Evolutionary conservation across 768 basidiomycete genomes (phyloP).

Genomic region (Kwoniella shandongensis): DNA sequence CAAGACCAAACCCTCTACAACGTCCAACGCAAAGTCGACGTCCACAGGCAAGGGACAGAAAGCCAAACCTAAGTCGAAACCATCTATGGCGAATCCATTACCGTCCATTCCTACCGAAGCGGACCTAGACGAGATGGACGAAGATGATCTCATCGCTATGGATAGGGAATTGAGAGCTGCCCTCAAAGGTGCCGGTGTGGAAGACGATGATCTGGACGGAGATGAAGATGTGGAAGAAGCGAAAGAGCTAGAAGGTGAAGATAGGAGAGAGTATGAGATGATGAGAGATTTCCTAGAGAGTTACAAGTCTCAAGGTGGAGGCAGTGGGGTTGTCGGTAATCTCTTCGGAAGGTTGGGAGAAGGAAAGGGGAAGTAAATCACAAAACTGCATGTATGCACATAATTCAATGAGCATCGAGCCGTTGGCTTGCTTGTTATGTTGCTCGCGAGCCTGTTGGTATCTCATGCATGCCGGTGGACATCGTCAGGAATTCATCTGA

Average conservation of each 20-base stretch:
- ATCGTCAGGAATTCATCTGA: no score
- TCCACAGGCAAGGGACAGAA: slow-evolving; percentile 24
- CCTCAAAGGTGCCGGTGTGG: slow-evolving; percentile 59
- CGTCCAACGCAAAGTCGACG: slow-evolving; percentile 27
- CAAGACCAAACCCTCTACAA: slow-evolving; percentile 23
- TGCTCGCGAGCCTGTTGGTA: no score
- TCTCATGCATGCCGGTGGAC: no score
- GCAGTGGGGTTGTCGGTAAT: slow-evolving; percentile 87
- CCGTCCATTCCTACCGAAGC: slow-evolving; percentile 53
- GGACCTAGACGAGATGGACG: slow-evolving; percentile 62
- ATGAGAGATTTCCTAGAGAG: slow-evolving; percentile 98
- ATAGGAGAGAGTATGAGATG: slow-evolving; percentile 70
- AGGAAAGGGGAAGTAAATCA: slow-evolving; percentile 45
- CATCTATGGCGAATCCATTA: slow-evolving; percentile 20
- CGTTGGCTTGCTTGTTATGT: no score
- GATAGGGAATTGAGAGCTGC: slow-evolving; percentile 75
- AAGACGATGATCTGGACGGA: slow-evolving; percentile 56
- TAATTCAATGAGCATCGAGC: no score
- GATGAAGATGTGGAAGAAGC: slow-evolving; percentile 52
- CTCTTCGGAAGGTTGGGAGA: slow-evolving; percentile 76
- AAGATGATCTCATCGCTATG: slow-evolving; percentile 73
- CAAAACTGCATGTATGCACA: no score
- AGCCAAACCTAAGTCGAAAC: slow-evolving; percentile 20
- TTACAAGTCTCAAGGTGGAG: slow-evolving; percentile 85
- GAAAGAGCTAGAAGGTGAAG: slow-evolving; percentile 37